Evolutionary conservation across 1,139 yeast genomes (phyloP).

Genomic region (Magnusiomyces paraingens): DNA sequence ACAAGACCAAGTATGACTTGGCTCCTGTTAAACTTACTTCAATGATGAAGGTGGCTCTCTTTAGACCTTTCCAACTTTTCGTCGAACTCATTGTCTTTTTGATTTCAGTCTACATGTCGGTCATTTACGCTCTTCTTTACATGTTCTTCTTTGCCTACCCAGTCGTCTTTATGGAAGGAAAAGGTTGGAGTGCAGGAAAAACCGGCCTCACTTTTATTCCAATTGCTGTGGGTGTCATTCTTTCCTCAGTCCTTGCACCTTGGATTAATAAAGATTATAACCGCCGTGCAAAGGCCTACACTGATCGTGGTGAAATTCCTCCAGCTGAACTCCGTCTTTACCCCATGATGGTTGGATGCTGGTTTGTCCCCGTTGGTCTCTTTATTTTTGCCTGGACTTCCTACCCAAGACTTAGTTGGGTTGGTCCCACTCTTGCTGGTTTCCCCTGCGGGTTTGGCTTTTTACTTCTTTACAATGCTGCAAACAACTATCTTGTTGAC

Average conservation of each 20-base stretch:
- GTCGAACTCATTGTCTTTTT: slow-evolving; percentile 53
- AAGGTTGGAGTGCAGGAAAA: slow-evolving; percentile 56
- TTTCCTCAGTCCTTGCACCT: slow-evolving; percentile 48
- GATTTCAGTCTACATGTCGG: slow-evolving; percentile 74
- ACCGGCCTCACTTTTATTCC: slow-evolving; percentile 75
- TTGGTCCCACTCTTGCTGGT: slow-evolving; percentile 73
- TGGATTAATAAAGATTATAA: slow-evolving; percentile 53
- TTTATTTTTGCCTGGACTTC: slow-evolving; percentile 71
- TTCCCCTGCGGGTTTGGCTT: slow-evolving; percentile 11
- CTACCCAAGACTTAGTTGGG: slow-evolving; percentile 49
- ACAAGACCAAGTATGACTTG: slow-evolving; percentile 85
- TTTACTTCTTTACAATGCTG: slow-evolving; percentile 3
- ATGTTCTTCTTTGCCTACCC: slow-evolving; percentile 85
- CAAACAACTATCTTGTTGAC: slow-evolving; percentile 63
- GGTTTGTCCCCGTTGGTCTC: slow-evolving; percentile 54
- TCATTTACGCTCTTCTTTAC: slow-evolving; percentile 75
- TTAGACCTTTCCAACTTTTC: slow-evolving; percentile 25
- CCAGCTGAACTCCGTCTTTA: slow-evolving; percentile 59
- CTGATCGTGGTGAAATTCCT: slow-evolving; percentile 48
- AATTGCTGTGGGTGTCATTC: slow-evolving; percentile 54
- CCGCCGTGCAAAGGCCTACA: slow-evolving; percentile 43
- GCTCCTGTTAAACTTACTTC: slow-evolving; percentile 51
- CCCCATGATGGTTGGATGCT: slow-evolving; percentile 42
- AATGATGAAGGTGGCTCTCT: slow-evolving; percentile 7
- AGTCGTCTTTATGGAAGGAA: slow-evolving; percentile 53